Percentiles rank a stretch among this genome's conserved stretches.
These are phyloP conservation scores for Bacterosira constricta DNA, from an alignment of 108 stramenopile genomes.

Conservation along the genomic window DNA sequence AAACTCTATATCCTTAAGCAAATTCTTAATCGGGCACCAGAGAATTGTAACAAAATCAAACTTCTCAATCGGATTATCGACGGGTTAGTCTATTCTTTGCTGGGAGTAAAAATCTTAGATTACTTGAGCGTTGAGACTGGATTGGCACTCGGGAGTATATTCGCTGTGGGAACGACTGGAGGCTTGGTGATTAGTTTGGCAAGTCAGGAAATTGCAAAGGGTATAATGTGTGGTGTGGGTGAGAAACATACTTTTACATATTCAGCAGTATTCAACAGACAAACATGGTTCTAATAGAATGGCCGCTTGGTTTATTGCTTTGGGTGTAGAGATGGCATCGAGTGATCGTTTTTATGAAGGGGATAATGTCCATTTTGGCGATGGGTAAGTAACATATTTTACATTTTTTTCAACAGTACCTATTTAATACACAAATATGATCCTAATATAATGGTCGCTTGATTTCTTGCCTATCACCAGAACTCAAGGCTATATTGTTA, in stretches of 20 bases:
- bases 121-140: conserved; percentile 22
- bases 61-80: conserved; percentile 28
- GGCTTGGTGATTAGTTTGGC: conserved; percentile 23
- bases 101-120: conserved; percentile 20
- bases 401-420: background rate
- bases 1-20: conserved; percentile 8
- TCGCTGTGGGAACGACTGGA: conserved; percentile 23
- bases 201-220: conserved; percentile 34
- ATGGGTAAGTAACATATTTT: conserved; percentile 15
- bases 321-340: conserved; percentile 18
- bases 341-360: conserved; percentile 28
- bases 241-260: too few species aligned
- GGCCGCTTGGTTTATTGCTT: too few species aligned
- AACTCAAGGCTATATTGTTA: conserved; percentile 37
- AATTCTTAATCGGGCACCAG: conserved; percentile 13
- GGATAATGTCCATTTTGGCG: conserved; percentile 33
- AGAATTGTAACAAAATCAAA: conserved; percentile 55
- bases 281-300: too few species aligned
- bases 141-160: conserved; percentile 1
- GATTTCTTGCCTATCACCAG: too few species aligned
- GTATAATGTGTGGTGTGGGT: conserved; percentile 20
- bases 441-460: background rate
- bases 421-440: background rate
- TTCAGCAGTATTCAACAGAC: too few species aligned
- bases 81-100: background rate